Percentiles rank a stretch among this genome's conserved stretches.
Conservation (phyloP, 2,329 filamentous ascomycete species). For the Fusarium sp. region DNA sequence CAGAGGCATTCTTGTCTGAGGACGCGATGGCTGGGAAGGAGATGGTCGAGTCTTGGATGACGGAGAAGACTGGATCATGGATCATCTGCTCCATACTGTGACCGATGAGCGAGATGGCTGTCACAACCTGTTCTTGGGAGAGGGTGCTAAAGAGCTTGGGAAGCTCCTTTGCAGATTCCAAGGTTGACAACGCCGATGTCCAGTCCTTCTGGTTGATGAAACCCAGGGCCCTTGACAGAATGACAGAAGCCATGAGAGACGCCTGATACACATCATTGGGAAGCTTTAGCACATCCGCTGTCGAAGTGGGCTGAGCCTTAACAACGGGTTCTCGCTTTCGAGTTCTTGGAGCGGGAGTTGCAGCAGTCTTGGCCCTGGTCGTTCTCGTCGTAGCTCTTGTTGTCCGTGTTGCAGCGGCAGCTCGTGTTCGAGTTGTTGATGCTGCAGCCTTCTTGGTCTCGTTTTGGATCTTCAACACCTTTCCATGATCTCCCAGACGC, state of each 20-base stretch:
- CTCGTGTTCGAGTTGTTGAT: slow-evolving; percentile 25
- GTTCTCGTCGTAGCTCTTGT: slow-evolving; percentile 42
- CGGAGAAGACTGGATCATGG: slow-evolving; percentile 83
- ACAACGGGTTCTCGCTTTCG: slow-evolving; percentile 35
- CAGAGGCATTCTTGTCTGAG: slow-evolving; percentile 52
- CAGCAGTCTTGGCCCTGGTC: slow-evolving; percentile 35
- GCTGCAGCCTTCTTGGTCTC: slow-evolving; percentile 25
- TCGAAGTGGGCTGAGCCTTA: slow-evolving; percentile 39
- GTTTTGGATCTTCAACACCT: slow-evolving; percentile 15
- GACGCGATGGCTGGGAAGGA: slow-evolving; percentile 76
- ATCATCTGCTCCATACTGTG: slow-evolving; percentile 76
- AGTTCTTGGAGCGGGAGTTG: slow-evolving; percentile 27
- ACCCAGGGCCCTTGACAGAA: slow-evolving; percentile 53
- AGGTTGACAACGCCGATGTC: slow-evolving; percentile 62
- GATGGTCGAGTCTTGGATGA: slow-evolving; percentile 90
- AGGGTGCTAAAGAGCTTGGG: slow-evolving; percentile 52
- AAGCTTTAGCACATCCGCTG: slow-evolving; percentile 28
- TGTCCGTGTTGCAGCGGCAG: slow-evolving; percentile 38
- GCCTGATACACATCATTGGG: slow-evolving; percentile 50
- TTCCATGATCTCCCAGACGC: slow-evolving; percentile 43
- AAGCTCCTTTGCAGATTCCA: slow-evolving; percentile 59
- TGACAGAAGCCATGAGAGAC: slow-evolving; percentile 48
- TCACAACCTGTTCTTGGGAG: slow-evolving; percentile 64
- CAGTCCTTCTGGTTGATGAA: slow-evolving; percentile 63
- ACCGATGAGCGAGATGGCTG: slow-evolving; percentile 71